Base-by-base conservation (phyloP, 768 basidiomycete species). In the Jaapia argillacea region DNA sequence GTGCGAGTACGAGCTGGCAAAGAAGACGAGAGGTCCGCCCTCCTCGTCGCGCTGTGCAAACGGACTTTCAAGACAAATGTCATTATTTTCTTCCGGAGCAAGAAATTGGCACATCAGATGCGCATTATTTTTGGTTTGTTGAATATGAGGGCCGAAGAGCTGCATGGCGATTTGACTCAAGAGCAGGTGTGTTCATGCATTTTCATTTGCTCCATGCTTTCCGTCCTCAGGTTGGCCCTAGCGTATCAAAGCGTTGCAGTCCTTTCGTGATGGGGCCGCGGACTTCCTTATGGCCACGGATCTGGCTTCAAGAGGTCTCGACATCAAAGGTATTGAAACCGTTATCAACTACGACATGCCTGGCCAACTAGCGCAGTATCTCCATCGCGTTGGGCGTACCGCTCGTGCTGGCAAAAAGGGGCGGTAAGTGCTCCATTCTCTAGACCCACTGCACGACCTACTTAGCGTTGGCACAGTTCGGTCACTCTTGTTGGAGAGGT, bases 311-410 rank as follows among this genome's bases (percentile, higher is more conserved):
- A 81, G 92, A 47, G 89, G 96, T 62, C 72, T 99, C 23, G 94
- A 98, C 64, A 96, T 99, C 69, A 94, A 93, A 58, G 93, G 93
- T 13, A 82, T 97, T 21, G 89, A 98, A 57, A 92, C 91, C 2
- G 90, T 99, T 48, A 92, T 99, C 60, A 99, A 99, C 62, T 98
- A 93, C 58, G 96, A 99, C 59, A 96, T 98, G 94, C 96, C 96
- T 6, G 74, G 77, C 16, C 86, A 92, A 55, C 67, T 97, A 25
- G 79, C 87, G 5, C 91, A 92, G 54, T 99, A 99, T 63, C 74
- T 97, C 24, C 96, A 99, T 60, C 85, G 96, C 46, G 94, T 98
- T 20, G 96, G 96, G 53, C 77, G 96, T 58, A 99, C 96, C 40
- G 96, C 96, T 23, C 82, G 96, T 57, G 94, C 96, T 3, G 96